Conservation (phyloP, 2,329 filamentous ascomycete genomes). For the Pseudogymnoascus sp. region DNA sequence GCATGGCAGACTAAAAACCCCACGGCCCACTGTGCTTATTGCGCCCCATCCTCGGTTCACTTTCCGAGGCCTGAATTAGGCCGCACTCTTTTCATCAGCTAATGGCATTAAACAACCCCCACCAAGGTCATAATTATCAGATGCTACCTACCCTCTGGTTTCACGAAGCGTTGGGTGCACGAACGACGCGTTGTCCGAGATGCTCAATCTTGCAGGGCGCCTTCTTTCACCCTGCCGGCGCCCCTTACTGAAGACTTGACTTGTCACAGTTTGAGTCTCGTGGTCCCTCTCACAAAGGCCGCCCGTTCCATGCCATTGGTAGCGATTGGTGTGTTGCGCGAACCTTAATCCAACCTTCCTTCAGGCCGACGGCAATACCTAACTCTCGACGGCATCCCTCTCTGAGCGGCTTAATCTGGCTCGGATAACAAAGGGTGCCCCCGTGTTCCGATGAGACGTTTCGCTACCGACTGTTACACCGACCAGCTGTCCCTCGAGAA, state of each 20-base stretch:
- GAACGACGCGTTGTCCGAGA: background rate
- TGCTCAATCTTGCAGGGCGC: background rate
- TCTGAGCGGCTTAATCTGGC: background rate
- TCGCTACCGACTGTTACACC: background rate
- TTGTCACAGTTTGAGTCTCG: background rate
- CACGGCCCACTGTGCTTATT: background rate
- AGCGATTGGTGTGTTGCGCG: background rate
- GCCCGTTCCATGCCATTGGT: background rate
- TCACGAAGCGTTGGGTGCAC: background rate
- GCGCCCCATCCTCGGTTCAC: background rate
- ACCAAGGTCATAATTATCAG: background rate
- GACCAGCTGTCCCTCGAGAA: background rate
- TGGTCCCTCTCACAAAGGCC: constrained; percentile 3
- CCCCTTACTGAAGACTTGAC: constrained; percentile 1
- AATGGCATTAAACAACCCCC: background rate
- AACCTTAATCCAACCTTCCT: constrained; percentile 8
- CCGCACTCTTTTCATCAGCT: background rate
- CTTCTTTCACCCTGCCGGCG: background rate
- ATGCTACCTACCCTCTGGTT: background rate
- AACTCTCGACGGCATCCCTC: background rate
- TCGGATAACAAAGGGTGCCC: background rate
- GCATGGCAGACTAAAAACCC: background rate
- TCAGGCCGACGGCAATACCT: background rate
- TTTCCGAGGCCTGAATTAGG: background rate
- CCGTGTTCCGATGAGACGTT: background rate